Evolutionary conservation across 1,139 yeast species (phyloP).

Genomic region (Arxiozyma telluris): DNA sequence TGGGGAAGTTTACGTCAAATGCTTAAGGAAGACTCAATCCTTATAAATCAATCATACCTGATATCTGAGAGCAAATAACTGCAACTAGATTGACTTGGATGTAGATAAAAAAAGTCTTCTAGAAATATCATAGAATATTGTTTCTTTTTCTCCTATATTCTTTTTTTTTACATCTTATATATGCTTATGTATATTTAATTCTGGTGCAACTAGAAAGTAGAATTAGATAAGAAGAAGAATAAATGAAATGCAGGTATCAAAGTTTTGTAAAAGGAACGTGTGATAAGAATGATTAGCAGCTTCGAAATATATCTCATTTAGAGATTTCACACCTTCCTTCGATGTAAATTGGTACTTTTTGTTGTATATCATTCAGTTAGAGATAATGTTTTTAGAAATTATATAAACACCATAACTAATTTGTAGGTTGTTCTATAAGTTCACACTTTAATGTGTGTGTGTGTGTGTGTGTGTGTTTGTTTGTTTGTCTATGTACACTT

Average conservation of each 20-base stretch:
- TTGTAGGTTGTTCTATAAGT: neutral
- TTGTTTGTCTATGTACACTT: too few species aligned
- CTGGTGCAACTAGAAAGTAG: neutral
- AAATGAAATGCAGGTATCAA: neutral
- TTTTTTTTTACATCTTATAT: neutral
- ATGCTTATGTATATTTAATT: too few species aligned
- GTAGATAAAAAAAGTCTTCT: neutral
- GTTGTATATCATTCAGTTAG: neutral
- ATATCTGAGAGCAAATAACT: neutral
- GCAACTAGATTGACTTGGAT: too few species aligned
- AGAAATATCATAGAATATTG: neutral
- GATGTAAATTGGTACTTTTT: too few species aligned
- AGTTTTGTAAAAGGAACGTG: neutral
- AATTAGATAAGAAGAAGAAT: too few species aligned
- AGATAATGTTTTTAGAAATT: neutral
- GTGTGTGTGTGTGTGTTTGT: neutral
- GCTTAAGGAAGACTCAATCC: constrained; percentile 16
- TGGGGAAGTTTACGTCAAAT: constrained; percentile 21
- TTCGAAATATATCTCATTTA: neutral
- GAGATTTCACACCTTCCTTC: neutral
- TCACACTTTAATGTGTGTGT: neutral
- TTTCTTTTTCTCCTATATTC: neutral
- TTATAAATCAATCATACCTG: neutral
- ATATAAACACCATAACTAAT: neutral
- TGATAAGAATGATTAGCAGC: too few species aligned